Conservation (phyloP, 257 asterid species). For the Fraxinus anomala region DNA sequence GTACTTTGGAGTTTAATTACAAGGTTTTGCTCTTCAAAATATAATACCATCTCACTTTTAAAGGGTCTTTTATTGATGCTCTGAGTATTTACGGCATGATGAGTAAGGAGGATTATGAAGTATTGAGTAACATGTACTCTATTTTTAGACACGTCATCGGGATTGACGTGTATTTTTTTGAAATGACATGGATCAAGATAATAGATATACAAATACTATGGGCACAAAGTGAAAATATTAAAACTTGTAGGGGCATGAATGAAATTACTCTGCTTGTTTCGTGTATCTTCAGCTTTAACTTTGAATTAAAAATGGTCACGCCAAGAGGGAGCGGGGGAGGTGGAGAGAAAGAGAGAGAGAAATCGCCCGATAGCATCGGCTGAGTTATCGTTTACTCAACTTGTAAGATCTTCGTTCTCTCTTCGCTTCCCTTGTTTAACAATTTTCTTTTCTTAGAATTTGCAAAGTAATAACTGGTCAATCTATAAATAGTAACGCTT, state of each 20-base stretch:
- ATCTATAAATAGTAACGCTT: not conserved
- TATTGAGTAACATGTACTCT: too few relatives aligned
- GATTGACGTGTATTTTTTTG: not conserved
- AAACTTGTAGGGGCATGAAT: constrained; percentile 27
- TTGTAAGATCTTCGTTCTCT: constrained; percentile 35
- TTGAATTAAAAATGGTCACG: constrained; percentile 24
- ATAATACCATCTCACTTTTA: too few relatives aligned
- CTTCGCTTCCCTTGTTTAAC: not conserved
- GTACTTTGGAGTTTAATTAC: too few relatives aligned
- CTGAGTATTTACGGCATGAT: too few relatives aligned
- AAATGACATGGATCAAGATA: not conserved
- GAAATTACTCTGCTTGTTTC: not conserved
- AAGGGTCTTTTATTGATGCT: too few relatives aligned
- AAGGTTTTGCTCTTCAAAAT: too few relatives aligned
- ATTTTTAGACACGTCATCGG: too few relatives aligned
- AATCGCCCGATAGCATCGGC: constrained; percentile 31
- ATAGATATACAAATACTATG: not conserved
- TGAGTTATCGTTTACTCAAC: constrained; percentile 28
- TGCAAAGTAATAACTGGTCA: constrained; percentile 7
- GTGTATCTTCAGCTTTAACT: constrained; percentile 26
- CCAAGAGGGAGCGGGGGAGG: constrained; percentile 25
- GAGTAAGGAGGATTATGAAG: too few relatives aligned
- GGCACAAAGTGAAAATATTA: constrained; percentile 25
- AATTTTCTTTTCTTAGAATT: not conserved
- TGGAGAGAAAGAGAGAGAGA: constrained; percentile 26